Evolutionary conservation across 2,329 filamentous ascomycete species (phyloP), one percentile per base, ranked within the genome.

Genomic region (Sarocladiaceae sp.): DNA sequence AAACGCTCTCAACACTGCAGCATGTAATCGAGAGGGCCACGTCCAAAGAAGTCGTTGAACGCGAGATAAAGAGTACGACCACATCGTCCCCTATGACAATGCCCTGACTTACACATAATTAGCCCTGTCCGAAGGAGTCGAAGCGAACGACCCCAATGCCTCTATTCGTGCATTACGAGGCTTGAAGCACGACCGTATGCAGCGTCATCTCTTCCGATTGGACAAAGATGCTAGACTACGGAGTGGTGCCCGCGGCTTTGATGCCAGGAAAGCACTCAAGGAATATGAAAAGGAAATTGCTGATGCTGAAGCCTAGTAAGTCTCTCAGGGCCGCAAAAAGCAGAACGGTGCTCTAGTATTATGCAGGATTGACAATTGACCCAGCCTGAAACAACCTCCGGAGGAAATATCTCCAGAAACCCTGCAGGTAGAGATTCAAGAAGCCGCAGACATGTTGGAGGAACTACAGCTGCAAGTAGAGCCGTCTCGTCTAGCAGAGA

Each of bases 151-250:
- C 58, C 66, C 79, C 0, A 72, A 81, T 53, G 78, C 77, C 0
- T 77, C 85, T 0, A 71, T 90, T 1, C 74, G 73, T 15, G 81
- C 83, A 0, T 71, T 87, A 31, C 78, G 88, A 18, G 73, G 73
- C 49, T 67, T 92, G 23, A 79, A 78, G 23, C 79, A 88, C 59
- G 77, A 84, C 55, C 75, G 82, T 20, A 71, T 87, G 33, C 76
- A 81, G 57, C 77, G 79, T 59, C 77, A 81, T 6, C 71, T 91
- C 3, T 88, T 87, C 52, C 77, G 84, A 18, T 78, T 84, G 1
- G 84, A 89, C 60, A 88, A 91, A 58, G 84, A 90, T 62, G 88
- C 89, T 7, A 76, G 82, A 37, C 70, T 90, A 36, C 76, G 88
- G 50, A 93, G 88, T 60, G 90, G 90, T 29, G 80, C 87, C 1